Conservation (phyloP, 2,329 filamentous ascomycete species). For the Apiospora hydei region DNA sequence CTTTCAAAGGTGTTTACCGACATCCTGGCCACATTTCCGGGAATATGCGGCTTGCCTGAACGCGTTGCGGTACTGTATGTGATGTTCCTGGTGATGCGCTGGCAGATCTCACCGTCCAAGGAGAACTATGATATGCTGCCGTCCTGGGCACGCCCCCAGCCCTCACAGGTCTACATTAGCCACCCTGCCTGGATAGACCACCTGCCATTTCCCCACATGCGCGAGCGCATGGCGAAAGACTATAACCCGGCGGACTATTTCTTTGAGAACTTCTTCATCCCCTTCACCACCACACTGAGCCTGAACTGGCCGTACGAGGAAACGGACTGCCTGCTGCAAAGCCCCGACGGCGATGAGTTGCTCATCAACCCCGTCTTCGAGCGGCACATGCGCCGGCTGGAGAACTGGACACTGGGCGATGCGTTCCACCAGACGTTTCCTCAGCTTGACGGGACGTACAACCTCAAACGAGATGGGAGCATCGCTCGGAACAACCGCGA, state of each 20-base stretch:
- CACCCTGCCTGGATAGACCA: constrained; percentile 88
- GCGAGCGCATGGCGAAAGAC: constrained; percentile 54
- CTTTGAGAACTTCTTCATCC: constrained; percentile 85
- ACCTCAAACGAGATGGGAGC: constrained; percentile 38
- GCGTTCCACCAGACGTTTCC: constrained; percentile 73
- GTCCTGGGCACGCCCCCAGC: constrained; percentile 72
- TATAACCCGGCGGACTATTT: constrained; percentile 56
- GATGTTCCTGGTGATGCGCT: constrained; percentile 88
- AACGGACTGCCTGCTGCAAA: constrained; percentile 70
- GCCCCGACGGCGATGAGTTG: constrained; percentile 67
- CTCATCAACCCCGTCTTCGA: constrained; percentile 90
- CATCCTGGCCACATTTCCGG: constrained; percentile 83
- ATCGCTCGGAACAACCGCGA: constrained; percentile 12
- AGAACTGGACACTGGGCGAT: constrained; percentile 83
- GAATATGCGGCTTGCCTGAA: constrained; percentile 79
- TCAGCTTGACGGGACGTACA: constrained; percentile 53
- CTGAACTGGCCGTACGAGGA: constrained; percentile 87
- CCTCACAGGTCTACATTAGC: constrained; percentile 68
- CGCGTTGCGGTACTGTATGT: constrained; percentile 82
- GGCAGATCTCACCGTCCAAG: constrained; percentile 80
- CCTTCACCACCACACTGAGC: constrained; percentile 77
- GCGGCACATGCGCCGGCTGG: constrained; percentile 74
- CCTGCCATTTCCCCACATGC: constrained; percentile 79
- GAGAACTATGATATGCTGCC: constrained; percentile 84
- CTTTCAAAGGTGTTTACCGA: constrained; percentile 87